A percentile compares a stretch with the other conserved stretches of the same genome.
Evolutionary conservation across 768 basidiomycete genomes (phyloP).

Genomic region (Boletellus sp.): DNA sequence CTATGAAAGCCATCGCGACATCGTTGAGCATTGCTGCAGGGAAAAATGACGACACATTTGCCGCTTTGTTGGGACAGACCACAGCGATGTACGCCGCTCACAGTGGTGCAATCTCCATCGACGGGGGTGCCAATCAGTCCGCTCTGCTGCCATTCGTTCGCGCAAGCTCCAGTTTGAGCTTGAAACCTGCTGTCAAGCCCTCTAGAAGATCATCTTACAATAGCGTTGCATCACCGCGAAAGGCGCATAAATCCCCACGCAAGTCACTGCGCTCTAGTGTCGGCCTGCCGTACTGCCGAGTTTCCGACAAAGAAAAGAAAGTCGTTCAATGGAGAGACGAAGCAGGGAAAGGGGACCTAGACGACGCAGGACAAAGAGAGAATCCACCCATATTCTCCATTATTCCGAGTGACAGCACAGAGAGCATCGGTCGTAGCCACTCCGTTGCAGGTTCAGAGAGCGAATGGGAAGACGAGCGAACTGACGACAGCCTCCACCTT

Average conservation of each 20-base stretch:
- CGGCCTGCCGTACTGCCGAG: slow-evolving; percentile 57
- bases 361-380: slow-evolving; percentile 49
- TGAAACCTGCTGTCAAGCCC: slow-evolving; percentile 37
- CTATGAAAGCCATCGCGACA: slow-evolving; percentile 46
- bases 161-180: slow-evolving; percentile 48
- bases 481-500: slow-evolving; percentile 68
- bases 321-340: slow-evolving; percentile 87
- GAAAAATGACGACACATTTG: slow-evolving; percentile 69
- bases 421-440: slow-evolving; percentile 29
- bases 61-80: slow-evolving; percentile 62
- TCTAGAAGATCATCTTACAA: slow-evolving; percentile 45
- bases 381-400: slow-evolving; percentile 20
- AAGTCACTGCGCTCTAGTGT: slow-evolving; percentile 68
- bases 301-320: slow-evolving; percentile 67
- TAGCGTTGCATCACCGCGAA: slow-evolving; percentile 44
- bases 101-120: slow-evolving; percentile 34
- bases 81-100: slow-evolving; percentile 54
- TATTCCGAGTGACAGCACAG: slow-evolving; percentile 36
- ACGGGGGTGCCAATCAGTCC: slow-evolving; percentile 51
- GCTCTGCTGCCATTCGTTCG: slow-evolving; percentile 41
- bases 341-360: slow-evolving; percentile 75
- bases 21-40: slow-evolving; percentile 54
- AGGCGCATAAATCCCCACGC: slow-evolving; percentile 57
- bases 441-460: slow-evolving; percentile 70
- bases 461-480: slow-evolving; percentile 89